Evolutionary conservation across 768 basidiomycete genomes (phyloP), one percentile per base, ranked within the genome.

Genomic region (Coprinopsis sp.): DNA sequence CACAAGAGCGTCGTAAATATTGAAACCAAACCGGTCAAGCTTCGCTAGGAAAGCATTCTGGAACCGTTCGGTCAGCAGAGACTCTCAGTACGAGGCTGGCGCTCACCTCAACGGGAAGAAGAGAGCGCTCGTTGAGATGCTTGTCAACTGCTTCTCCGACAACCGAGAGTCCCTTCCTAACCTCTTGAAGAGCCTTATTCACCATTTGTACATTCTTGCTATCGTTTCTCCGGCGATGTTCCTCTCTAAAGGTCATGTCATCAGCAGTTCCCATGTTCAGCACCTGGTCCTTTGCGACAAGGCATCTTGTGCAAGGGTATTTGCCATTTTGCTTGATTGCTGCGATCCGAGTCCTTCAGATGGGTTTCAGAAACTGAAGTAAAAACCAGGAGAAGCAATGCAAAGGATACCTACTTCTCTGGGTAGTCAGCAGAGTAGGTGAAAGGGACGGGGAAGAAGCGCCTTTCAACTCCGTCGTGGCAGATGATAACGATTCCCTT

Each of bases 311-410:
- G 24, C 58, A 59, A 2, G 54, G 61, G 30, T 33, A 56, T 5
- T 8, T 12, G 0, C 57, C 60, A 5, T 48, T 30, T 29, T 51
- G 49, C 7, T 50, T 42, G 33, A 61, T 52, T 6, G 48, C 42
- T n/a, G 59, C 56, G 2, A 68, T 50, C 1, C 65, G 53, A 13
- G 63, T 59, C 46, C 64, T 63, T 47, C 4, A 6, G 25, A 31
- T 8, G n/a, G 8, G 30, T n/a, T 10, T 31, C 8, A 31, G 30
- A n/a, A 10, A n/a, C n/a, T 31, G 8, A 31, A n/a, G 10, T 10
- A 8, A 31, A 8, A 21, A 48, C n/a, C 12, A 22, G 22, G 27
- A 25, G 7, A 16, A 19, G n/a, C n/a, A n/a, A n/a, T n/a, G n/a
- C n/a, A n/a, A n/a, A n/a, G n/a, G n/a, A n/a, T n/a, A 36, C 44